Evolutionary conservation across 108 stramenopile species (phyloP), one percentile per base, ranked within the genome.

Genomic region (Nannochloropsis gaditana): DNA sequence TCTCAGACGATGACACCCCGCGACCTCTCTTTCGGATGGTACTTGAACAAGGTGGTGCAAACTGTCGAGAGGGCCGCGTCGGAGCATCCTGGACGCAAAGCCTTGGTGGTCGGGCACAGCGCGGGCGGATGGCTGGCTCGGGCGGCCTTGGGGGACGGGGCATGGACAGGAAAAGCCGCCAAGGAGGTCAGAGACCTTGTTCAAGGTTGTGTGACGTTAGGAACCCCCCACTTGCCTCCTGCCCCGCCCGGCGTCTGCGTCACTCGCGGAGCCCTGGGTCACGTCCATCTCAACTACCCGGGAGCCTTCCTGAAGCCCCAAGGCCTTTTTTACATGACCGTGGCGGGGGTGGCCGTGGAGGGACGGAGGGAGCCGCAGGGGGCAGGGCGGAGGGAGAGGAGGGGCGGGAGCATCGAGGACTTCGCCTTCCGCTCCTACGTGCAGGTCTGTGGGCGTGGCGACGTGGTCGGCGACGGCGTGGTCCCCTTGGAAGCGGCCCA

Each of bases 71-170:
- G 59, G n/a, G 81, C 89, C 80, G 85, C 88, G 73, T 89, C 86
- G 82, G 87, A 87, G 9, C 83, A 83, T 41, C 88, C 89, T 2
- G 86, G 87, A 10, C 85, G 90, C 21, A 92, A 91, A 80, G 92
- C 94, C 1, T 9, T 95, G 11, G 41, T 96, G 42, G 84, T 95
- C 50, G 94, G 92, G 3, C 95, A 95, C 87, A 92, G 91, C 9
- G 96, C 96, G 1, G 96, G 96, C 2, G 96, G 96, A 9, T 96
- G 96, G 96, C 87, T 96, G 84, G 95, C 92, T 10, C 91, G 96
- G 31, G 95, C 96, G 6, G 93, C 95, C 19, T 73, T 96, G 84
- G 95, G 93, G 9, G 92, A 92, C 84, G 92, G 92, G 45, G 83
- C 87, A 21, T 92, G 92, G 92, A 90, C 88, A 41, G 86, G 85